Base-by-base conservation (phyloP, 192 early-diverging fungal species). In the Tieghemiomyces parasiticus region DNA sequence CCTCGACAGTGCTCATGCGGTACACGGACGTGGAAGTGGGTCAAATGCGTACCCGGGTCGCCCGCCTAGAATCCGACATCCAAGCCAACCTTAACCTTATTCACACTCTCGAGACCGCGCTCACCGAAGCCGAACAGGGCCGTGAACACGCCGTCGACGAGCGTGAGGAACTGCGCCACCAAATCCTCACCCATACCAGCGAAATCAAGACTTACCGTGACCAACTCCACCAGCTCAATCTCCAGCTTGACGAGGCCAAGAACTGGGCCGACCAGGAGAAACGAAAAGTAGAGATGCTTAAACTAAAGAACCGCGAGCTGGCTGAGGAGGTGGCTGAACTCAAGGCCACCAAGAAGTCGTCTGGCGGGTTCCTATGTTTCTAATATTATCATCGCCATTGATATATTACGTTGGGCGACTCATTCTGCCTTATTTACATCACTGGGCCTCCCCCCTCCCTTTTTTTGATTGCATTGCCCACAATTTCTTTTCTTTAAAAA, bases 281-380 rank as follows among this genome's bases (percentile, higher is more conserved):
- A 26, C 68, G 72, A 48, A 68, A 74, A 59, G 63, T 68, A 31
- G 72, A 74, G 28, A 60, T 74, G 45, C 65, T 68, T 63, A 74
- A 74, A 65, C 49, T 63, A 19, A 60, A 67, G 52, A 70, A 63
- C 60, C 72, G 63, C 31, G 72, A 74, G 31, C 29, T 74, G 52
- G 61, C 66, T 52, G 72, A 74, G 13, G 72, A 74, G 51, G 50
- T 74, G 16, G 62, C 60, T 20, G 68, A 66, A 35, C 61, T 66
- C 46, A 66, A 60, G 29, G 44, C 48, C 24, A 51, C 29, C 64
- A 24, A 63, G 56, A 24, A 70, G 65, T 33, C 72, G 63, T 42
- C 65, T 60, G 60, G 65, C 60, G 67, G 67, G 16, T 61, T 75
- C 28, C 58, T 65, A 34, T 75, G 74, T 54, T 67, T 75, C 54